phyloP scores from a whole-genome alignment of 345 rosid species.

The Trapa bicornis region DNA sequence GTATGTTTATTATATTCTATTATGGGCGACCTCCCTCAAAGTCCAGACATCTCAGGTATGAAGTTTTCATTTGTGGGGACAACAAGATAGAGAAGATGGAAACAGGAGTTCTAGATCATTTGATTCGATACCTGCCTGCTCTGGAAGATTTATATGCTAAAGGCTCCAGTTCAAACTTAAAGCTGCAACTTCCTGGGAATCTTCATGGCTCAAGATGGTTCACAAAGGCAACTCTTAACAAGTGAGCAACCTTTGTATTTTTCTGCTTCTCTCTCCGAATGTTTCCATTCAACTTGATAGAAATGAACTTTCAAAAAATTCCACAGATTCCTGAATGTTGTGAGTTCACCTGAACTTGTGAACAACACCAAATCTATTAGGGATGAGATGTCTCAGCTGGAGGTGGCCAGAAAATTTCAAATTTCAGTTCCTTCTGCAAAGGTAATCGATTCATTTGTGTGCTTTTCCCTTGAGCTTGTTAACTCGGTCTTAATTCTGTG shows the following conservation, averaged over 20 bases:
- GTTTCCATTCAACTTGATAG: conserved; percentile 1
- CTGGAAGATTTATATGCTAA: conserved; percentile 19
- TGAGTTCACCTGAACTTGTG: conserved; percentile 27
- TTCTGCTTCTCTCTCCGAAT: not conserved
- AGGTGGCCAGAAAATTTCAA: conserved; percentile 52
- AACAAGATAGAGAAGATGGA: conserved; percentile 33
- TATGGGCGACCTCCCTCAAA: not conserved
- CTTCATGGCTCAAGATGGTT: conserved; percentile 32
- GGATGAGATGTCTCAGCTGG: conserved; percentile 48
- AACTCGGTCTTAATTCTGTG: not conserved
- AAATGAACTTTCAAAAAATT: not conserved
- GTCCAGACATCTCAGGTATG: conserved; percentile 25
- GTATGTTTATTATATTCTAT: not conserved
- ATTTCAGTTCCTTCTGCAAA: conserved; percentile 18
- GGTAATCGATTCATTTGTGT: not conserved
- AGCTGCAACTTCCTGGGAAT: conserved; percentile 26
- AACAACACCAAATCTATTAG: conserved; percentile 26
- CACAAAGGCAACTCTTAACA: conserved; percentile 38
- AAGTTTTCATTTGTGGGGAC: conserved; percentile 29
- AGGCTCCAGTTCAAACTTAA: conserved; percentile 37
- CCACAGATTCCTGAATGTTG: conserved; percentile 34
- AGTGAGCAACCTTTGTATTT: conserved; percentile 19
- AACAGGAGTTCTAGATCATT: conserved; percentile 32
- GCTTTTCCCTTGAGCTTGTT: too few relatives aligned
- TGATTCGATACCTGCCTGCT: conserved; percentile 38